A percentile compares a stretch with the other conserved stretches of the same genome.
Evolutionary conservation across 805 yeast species (phyloP).

Genomic region (Starmera amethionina): DNA sequence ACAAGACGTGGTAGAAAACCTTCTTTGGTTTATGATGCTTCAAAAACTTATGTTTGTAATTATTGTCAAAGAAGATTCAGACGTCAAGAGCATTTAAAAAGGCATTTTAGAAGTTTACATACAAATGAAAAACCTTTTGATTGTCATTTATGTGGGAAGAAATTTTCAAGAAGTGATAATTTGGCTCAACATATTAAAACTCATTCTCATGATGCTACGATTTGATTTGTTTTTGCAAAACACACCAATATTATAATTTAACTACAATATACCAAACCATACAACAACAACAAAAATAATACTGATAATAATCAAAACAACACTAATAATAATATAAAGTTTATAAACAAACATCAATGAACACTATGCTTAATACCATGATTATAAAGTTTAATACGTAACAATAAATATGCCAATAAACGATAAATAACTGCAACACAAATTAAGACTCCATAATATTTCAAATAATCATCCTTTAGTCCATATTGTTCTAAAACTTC

Average conservation of each 20-base stretch:
- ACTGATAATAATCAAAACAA: too few species aligned
- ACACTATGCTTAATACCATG: too few species aligned
- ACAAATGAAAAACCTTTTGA: constrained; percentile 63
- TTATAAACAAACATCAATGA: too few species aligned
- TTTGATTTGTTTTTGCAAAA: too few species aligned
- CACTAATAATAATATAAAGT: too few species aligned
- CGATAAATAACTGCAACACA: constrained; percentile 34
- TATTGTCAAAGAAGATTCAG: constrained; percentile 58
- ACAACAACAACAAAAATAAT: background rate
- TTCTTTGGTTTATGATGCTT: constrained; percentile 41
- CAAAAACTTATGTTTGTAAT: constrained; percentile 54
- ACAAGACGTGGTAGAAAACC: constrained; percentile 59
- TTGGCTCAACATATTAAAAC: constrained; percentile 57
- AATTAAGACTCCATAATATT: constrained; percentile 27
- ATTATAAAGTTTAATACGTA: constrained; percentile 11
- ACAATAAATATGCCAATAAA: constrained; percentile 22
- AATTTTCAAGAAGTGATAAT: constrained; percentile 59
- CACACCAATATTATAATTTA: too few species aligned
- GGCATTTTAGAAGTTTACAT: constrained; percentile 67
- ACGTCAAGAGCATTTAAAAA: constrained; percentile 67
- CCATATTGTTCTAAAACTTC: constrained; percentile 45
- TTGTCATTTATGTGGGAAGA: constrained; percentile 51
- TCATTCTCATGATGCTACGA: constrained; percentile 20
- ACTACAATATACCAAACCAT: too few species aligned
- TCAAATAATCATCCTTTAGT: constrained; percentile 19